phyloP scores from a whole-genome alignment of 441 rosid species.

The Populus hybrid region DNA sequence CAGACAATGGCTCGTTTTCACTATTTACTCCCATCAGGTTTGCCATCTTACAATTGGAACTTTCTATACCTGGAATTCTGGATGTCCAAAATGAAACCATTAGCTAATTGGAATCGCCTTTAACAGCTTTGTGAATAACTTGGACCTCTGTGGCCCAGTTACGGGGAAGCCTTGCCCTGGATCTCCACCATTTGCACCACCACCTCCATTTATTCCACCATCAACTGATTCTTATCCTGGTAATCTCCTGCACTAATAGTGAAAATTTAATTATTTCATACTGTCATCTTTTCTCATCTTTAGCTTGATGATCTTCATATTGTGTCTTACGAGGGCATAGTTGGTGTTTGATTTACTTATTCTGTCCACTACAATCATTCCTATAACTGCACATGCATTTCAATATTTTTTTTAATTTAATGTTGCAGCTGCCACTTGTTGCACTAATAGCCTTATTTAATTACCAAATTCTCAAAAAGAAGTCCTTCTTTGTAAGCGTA shows the following conservation, averaged over 20 bases:
- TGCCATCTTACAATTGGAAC: background rate
- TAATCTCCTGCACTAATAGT: slow-evolving; percentile 20
- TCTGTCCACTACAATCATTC: background rate
- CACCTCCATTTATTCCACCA: slow-evolving; percentile 80
- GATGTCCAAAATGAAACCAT: slow-evolving; percentile 7
- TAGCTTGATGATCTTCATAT: background rate
- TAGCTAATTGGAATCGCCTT: slow-evolving; percentile 7
- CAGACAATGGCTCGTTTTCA: slow-evolving; percentile 90
- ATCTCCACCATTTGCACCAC: slow-evolving; percentile 94
- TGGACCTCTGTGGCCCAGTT: slow-evolving; percentile 43
- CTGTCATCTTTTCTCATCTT: background rate
- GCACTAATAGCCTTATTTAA: background rate
- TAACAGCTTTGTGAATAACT: slow-evolving; percentile 76
- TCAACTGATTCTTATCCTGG: slow-evolving; percentile 63
- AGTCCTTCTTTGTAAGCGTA: background rate
- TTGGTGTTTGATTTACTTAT: background rate
- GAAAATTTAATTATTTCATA: background rate
- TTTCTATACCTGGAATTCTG: background rate
- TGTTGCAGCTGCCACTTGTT: background rate
- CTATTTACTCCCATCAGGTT: slow-evolving; percentile 92
- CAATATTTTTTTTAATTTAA: no score
- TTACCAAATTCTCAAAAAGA: background rate
- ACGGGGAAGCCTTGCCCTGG: slow-evolving; percentile 90
- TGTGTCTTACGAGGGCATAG: background rate
- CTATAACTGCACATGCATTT: background rate